Conservation (phyloP, 2,329 filamentous ascomycete species). For the Neopestalotiopsis sp. region DNA sequence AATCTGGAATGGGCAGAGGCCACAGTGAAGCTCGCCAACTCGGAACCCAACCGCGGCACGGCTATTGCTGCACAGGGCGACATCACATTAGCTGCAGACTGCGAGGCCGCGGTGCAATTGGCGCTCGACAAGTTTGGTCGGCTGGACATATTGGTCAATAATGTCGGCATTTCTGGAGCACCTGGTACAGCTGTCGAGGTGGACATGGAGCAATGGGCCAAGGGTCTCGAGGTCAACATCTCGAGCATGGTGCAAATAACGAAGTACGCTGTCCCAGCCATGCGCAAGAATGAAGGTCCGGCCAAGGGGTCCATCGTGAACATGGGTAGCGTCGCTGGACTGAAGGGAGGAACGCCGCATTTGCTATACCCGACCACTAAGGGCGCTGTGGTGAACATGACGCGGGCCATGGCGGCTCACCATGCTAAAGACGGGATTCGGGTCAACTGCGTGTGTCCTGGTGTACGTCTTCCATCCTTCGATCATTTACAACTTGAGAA, state of each 20-base stretch:
- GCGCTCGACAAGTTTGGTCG: conserved; percentile 56
- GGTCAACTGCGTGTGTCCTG: conserved; percentile 56
- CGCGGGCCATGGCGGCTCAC: conserved; percentile 55
- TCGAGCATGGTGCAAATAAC: conserved; percentile 69
- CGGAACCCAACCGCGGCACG: conserved; percentile 38
- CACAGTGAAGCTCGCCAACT: conserved; percentile 58
- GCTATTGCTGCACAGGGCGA: conserved; percentile 54
- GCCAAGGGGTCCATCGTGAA: conserved; percentile 61
- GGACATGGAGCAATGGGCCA: conserved; percentile 62
- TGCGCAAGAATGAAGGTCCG: conserved; percentile 57
- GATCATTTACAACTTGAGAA: neutral
- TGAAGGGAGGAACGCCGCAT: conserved; percentile 50
- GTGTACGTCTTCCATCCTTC: conserved; percentile 23
- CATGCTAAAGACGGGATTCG: conserved; percentile 50
- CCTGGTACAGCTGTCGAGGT: conserved; percentile 64
- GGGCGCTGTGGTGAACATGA: conserved; percentile 56
- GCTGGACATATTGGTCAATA: conserved; percentile 68
- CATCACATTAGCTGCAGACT: conserved; percentile 59
- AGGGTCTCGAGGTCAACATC: conserved; percentile 65
- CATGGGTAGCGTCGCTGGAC: conserved; percentile 65
- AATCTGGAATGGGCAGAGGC: conserved; percentile 52
- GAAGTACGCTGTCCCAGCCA: conserved; percentile 65
- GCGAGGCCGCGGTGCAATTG: conserved; percentile 44
- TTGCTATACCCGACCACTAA: conserved; percentile 53
- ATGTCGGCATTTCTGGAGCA: conserved; percentile 66